These are phyloP conservation scores for Prunus armeniaca DNA, from an alignment of 306 rosid species.

Conservation along the genomic window DNA sequence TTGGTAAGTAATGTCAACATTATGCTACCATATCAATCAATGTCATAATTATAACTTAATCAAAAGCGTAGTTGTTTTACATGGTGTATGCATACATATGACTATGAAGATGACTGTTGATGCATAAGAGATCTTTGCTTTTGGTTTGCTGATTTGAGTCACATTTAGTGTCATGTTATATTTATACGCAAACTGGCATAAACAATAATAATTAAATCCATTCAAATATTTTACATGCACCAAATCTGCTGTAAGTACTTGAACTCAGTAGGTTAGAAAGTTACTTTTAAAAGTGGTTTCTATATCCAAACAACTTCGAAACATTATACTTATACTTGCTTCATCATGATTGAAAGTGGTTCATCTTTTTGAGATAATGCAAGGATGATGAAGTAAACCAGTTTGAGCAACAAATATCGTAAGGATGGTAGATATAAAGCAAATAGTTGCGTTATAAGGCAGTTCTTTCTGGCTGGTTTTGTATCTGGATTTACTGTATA, in stretches of 20 bases:
- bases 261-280: neutral
- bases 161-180: neutral
- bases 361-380: neutral
- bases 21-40: constrained; percentile 3
- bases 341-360: neutral
- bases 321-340: neutral
- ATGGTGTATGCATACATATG: neutral
- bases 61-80: neutral
- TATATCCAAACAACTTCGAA: neutral
- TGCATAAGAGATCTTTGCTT: neutral
- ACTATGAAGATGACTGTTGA: neutral
- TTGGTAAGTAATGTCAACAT: constrained; percentile 45
- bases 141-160: neutral
- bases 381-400: neutral
- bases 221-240: neutral
- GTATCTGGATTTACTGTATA: neutral
- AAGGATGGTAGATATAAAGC: neutral
- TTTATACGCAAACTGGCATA: neutral
- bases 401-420: neutral
- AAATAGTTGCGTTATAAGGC: neutral
- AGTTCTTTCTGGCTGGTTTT: constrained; percentile 3
- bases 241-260: neutral
- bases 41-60: neutral
- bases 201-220: neutral
- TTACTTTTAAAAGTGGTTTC: neutral